phyloP scores from a whole-genome alignment of 139 green algal genomes.

The Chlamydomonas incerta region DNA sequence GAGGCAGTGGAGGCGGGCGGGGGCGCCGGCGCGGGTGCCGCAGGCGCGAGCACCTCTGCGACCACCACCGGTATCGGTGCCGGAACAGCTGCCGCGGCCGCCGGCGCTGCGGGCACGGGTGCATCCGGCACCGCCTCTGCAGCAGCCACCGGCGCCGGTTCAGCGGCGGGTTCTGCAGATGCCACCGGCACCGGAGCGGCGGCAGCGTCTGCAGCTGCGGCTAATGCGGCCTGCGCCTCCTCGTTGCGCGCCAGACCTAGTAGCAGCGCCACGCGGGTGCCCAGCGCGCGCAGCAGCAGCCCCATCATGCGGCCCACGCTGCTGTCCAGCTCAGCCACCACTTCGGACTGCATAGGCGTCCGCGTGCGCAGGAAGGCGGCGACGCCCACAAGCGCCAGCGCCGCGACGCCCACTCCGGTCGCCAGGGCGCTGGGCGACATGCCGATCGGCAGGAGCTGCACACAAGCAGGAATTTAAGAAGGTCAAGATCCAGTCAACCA shows the following conservation, averaged over 20 bases:
- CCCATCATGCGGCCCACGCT: constrained; percentile 35
- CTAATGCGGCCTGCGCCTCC: too few relatives aligned
- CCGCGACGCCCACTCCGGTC: not conserved
- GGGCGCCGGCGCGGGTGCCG: not conserved
- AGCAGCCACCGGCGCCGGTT: not conserved
- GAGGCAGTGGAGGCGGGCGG: too few relatives aligned
- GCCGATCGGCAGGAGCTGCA: not conserved
- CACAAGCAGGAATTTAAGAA: too few relatives aligned
- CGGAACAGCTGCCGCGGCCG: not conserved
- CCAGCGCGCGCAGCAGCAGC: constrained; percentile 38
- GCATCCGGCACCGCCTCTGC: not conserved
- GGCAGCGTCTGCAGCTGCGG: too few relatives aligned
- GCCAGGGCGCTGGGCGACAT: not conserved
- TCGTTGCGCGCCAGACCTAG: not conserved
- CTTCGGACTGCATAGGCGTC: not conserved
- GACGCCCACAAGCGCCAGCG: not conserved
- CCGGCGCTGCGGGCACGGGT: too few relatives aligned
- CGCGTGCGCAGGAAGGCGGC: not conserved
- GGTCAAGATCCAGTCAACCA: too few relatives aligned
- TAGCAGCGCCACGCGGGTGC: constrained; percentile 20
- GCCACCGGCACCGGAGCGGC: too few relatives aligned
- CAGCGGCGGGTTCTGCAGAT: too few relatives aligned
- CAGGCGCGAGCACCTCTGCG: too few relatives aligned
- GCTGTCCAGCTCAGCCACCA: constrained; percentile 39
- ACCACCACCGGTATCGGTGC: not conserved